Evolutionary conservation across 805 yeast species (phyloP), one percentile per base, ranked within the genome.

Genomic region (Lipomyces sp.): DNA sequence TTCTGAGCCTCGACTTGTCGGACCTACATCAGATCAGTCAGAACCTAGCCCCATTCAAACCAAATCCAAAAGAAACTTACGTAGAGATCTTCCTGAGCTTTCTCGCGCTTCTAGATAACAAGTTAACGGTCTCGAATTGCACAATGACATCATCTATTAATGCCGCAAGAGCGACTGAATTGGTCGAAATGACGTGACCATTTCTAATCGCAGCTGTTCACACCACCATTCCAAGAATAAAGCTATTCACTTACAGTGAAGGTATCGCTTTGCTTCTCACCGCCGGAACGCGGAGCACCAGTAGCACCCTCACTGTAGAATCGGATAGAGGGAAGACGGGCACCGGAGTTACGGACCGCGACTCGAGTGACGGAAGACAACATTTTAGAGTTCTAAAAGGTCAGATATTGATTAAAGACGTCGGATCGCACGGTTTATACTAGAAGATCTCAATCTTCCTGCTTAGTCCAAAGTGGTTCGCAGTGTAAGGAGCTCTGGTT

Each of bases 1-100:
- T 89, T 92, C 79, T 92, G 97, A 77, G 88, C 89, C 83, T 94
- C 97, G 77, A 90, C 97, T 81, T 91, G 88, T 80, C 86, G 90
- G 80, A 92, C 67, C 70, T 68, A 45, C 24, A 32, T 51, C 8
- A 24, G 24, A 24, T 24, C n/a, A 6, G 54, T 51, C 34, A 51
- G 34, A 42, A 34, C 48, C 15, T 58, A 29, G 29, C 8, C 15
- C 30, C 53, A 56, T 35, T 53, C 32, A 13, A 33, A 34, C 57
- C 5, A 6, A 24, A 29, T 29, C 15, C 24, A 54, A n/a, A n/a
- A 5, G 15, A 11, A 32, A 30, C 70, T 11, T 60, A 68, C 71
- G 60, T 65, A 68, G 53, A 82, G 83, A 77, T 89, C 92, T 83
- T 94, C 99, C 77, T 87, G 88, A 70, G 97, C 97, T 81, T 86